phyloP scores from a whole-genome alignment of 2,329 filamentous ascomycete genomes.

The Colletotrichum australisinense region DNA sequence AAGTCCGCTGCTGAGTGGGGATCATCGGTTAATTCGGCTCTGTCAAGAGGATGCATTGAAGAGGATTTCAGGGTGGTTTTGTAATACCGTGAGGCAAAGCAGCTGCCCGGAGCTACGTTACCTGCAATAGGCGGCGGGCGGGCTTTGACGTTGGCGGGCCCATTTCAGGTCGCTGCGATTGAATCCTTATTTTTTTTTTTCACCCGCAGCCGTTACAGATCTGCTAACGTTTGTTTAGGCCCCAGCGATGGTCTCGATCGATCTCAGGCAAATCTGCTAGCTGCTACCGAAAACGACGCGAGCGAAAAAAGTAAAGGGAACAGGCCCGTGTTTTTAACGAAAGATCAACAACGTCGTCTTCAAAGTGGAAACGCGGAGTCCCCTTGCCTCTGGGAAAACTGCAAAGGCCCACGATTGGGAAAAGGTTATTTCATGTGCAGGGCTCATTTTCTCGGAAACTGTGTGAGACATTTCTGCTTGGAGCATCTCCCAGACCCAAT shows the following conservation, averaged over 20 bases:
- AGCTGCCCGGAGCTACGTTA: neutral
- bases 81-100: neutral
- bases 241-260: neutral
- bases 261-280: neutral
- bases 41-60: neutral
- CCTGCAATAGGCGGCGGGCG: neutral
- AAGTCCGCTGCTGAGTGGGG: neutral
- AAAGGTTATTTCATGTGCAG: neutral
- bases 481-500: neutral
- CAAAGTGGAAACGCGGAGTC: neutral
- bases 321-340: too few species aligned
- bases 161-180: neutral
- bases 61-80: neutral
- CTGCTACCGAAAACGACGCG: neutral
- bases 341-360: neutral
- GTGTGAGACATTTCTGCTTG: neutral
- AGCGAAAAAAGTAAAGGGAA: neutral
- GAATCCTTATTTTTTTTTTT: neutral
- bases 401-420: neutral
- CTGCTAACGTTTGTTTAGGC: neutral
- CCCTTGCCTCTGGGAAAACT: neutral
- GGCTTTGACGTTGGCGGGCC: neutral
- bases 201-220: neutral
- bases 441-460: neutral
- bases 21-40: neutral